Conservation (phyloP, 2,329 filamentous ascomycete species). For the Hortaea sp. region DNA sequence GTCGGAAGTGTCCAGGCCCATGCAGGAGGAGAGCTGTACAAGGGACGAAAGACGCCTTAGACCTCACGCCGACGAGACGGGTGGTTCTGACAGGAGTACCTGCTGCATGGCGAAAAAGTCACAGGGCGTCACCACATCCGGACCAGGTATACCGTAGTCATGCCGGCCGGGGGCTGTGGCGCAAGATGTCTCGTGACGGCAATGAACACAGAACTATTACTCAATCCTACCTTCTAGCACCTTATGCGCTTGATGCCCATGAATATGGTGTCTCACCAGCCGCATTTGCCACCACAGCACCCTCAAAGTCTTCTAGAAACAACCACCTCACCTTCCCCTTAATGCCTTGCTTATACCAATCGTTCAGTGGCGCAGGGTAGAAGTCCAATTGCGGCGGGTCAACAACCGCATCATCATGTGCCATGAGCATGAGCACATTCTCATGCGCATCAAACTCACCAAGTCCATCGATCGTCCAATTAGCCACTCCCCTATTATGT, state of each 20-base stretch:
- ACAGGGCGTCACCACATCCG: too few relatives aligned
- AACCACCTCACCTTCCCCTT: constrained; percentile 23
- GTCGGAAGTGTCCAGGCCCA: too few relatives aligned
- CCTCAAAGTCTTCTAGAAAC: constrained; percentile 42
- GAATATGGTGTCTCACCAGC: constrained; percentile 8
- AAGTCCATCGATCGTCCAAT: constrained; percentile 23
- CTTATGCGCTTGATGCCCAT: constrained; percentile 1
- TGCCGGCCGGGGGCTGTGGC: too few relatives aligned
- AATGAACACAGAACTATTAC: too few relatives aligned
- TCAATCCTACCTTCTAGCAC: too few relatives aligned
- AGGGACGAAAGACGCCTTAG: too few relatives aligned
- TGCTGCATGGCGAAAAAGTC: too few relatives aligned
- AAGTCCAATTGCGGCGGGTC: constrained; percentile 23
- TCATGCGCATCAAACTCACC: constrained; percentile 25
- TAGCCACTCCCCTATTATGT: constrained; percentile 25
- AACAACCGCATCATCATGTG: constrained; percentile 22
- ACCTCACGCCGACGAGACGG: too few relatives aligned
- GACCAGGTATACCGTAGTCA: too few relatives aligned
- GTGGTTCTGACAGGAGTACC: too few relatives aligned
- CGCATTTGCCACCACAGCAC: constrained; percentile 27
- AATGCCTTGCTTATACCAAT: constrained; percentile 21
- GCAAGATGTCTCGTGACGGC: too few relatives aligned
- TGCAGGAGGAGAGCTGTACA: too few relatives aligned
- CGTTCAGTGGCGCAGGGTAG: constrained; percentile 30
- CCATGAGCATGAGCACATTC: constrained; percentile 22